Base-by-base conservation (phyloP, 306 rosid genomes). In the Clitoria ternatea region DNA sequence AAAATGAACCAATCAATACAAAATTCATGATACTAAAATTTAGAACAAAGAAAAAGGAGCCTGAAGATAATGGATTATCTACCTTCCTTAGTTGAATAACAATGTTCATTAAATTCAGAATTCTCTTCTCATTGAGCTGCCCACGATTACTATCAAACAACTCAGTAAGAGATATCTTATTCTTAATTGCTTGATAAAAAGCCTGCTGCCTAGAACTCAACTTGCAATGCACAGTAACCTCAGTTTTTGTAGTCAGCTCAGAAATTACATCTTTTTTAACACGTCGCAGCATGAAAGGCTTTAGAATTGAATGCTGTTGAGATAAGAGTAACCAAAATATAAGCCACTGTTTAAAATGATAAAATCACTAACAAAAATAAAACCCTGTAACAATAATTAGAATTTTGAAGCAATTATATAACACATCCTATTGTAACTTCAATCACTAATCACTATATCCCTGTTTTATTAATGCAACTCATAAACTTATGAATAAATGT, bases 1-100 rank as follows among this genome's bases (percentile, higher is more conserved):
- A 23, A 69, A 72, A 61, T 57, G 60, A 45, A 39, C 19, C 59
- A 40, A 66, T 30, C 24, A 48, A 22, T 59, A 37, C 37, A 37
- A 67, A 64, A 59, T 44, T 44, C 32, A 32, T 12, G 4, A 29
- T 18, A 26, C 35, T 48, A 40, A 33, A 77, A 52, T 27, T 35
- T 13, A 49, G 67, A 30, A 22, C 44, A 45, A 47, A 37, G 18
- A 67, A 50, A 23, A 42, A 61, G 53, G 27, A 24, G 39, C 8
- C 39, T 5, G 60, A 39, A 49, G 12, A 45, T 29, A 48, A 69
- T 55, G 57, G 73, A 75, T 17, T 55, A 49, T 24, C 53, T 81
- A 94, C 99, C 90, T 94, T 94, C 70, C 99, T 86, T 39, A 94
- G 83, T 82, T 94, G 99, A 86, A 94, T 94, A 80, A 94, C 99